Conservation (phyloP, 164 flowering plant genomes). For the Euptelea pleiosperma region DNA sequence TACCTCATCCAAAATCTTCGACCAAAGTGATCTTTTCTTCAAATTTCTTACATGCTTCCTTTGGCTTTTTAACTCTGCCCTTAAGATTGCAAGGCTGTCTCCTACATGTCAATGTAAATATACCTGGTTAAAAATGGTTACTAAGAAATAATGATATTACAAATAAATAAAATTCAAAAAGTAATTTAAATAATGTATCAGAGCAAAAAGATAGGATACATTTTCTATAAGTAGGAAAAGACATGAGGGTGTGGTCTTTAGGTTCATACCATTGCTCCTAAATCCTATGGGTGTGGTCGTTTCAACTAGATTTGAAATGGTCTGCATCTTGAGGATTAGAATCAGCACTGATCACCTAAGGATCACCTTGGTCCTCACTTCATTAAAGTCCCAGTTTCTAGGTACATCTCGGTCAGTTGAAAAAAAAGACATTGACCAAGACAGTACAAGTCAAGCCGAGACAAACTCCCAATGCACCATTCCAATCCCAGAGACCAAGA, state of each 20-base stretch:
- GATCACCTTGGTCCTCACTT: background rate
- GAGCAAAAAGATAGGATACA: background rate
- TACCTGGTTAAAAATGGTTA: background rate
- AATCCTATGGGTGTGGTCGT: too few species aligned
- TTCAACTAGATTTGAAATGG: background rate
- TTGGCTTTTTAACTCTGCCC: conserved; percentile 84
- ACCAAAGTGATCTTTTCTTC: conserved; percentile 96
- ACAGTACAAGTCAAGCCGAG: too few species aligned
- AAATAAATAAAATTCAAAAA: background rate
- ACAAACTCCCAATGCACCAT: too few species aligned
- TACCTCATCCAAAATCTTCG: conserved; percentile 96
- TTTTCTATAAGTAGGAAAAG: too few species aligned
- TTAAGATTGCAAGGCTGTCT: conserved; percentile 76
- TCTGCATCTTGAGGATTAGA: background rate
- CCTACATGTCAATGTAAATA: conserved; percentile 37
- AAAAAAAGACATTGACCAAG: too few species aligned
- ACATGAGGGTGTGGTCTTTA: too few species aligned
- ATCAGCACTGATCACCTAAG: background rate
- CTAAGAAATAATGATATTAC: background rate
- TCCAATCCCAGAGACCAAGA: too few species aligned
- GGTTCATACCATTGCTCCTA: too few species aligned
- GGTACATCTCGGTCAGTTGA: too few species aligned
- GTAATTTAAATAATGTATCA: background rate
- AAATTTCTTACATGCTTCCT: conserved; percentile 80
- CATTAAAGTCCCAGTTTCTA: too few species aligned